A percentile compares a stretch with the other conserved stretches of the same genome.
phyloP scores from a whole-genome alignment of 306 rosid genomes.

The Purshia tridentata region DNA sequence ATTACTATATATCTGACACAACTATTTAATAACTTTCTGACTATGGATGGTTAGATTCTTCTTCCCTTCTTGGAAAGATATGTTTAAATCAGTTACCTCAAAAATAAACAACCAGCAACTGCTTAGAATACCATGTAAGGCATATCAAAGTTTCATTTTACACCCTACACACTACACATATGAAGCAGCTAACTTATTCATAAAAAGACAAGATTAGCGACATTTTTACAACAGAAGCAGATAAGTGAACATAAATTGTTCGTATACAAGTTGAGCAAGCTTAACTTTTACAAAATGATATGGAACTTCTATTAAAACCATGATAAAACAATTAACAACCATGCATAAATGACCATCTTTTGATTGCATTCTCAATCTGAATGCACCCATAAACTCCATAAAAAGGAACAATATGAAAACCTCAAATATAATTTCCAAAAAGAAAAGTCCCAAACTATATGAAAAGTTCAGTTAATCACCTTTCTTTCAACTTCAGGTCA shows the following conservation, averaged over 20 bases:
- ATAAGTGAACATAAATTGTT: not conserved
- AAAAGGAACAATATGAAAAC: not conserved
- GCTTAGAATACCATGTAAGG: constrained; percentile 20
- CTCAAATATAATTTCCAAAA: not conserved
- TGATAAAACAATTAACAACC: not conserved
- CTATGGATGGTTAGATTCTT: not conserved
- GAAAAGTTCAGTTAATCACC: constrained; percentile 41
- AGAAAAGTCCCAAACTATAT: not conserved
- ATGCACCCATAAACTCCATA: not conserved
- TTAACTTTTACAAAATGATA: not conserved
- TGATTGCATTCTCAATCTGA: not conserved
- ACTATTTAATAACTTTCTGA: not conserved
- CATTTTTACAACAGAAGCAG: constrained; percentile 8
- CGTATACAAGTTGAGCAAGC: not conserved
- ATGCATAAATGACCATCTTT: not conserved
- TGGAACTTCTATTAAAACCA: not conserved
- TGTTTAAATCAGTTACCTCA: constrained; percentile 24
- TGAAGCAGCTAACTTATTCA: constrained; percentile 13
- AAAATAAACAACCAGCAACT: constrained; percentile 6
- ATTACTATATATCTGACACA: not conserved
- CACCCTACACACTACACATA: constrained; percentile 23
- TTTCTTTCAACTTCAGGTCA: constrained; percentile 93
- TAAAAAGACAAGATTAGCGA: not conserved
- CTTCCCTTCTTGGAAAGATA: constrained; percentile 5
- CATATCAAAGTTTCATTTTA: constrained; percentile 25